phyloP scores from a whole-genome alignment of 1,284 basidiomycete genomes.

The Thelephora terrestris region DNA sequence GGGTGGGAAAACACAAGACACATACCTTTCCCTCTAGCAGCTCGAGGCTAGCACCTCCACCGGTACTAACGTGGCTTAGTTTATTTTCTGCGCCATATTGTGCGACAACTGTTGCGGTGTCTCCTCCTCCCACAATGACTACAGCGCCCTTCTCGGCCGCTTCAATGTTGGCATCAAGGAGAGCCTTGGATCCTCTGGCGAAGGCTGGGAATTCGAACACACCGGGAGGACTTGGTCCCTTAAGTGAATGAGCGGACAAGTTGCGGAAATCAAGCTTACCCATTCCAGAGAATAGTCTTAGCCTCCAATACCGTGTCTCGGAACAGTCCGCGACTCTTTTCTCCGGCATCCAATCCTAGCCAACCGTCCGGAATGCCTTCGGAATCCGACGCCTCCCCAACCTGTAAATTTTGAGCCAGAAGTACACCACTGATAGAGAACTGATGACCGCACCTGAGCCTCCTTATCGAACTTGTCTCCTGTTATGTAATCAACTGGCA shows the following conservation, averaged over 20 bases:
- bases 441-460: conserved; percentile 48
- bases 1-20: conserved; percentile 1
- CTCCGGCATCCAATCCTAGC: conserved; percentile 92
- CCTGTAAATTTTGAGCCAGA: conserved; percentile 29
- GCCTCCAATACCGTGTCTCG: conserved; percentile 73
- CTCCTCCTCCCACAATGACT: conserved; percentile 92
- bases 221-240: conserved; percentile 68
- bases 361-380: conserved; percentile 89
- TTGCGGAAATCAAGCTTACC: conserved; percentile 32
- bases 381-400: conserved; percentile 66
- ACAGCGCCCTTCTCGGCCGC: conserved; percentile 82
- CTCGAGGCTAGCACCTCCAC: conserved; percentile 93
- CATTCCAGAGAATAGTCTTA: conserved; percentile 99
- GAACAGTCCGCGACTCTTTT: conserved; percentile 76
- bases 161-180: conserved; percentile 83
- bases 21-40: conserved; percentile 92
- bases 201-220: conserved; percentile 97
- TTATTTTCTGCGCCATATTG: conserved; percentile 78
- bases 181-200: conserved; percentile 74
- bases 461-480: conserved; percentile 95
- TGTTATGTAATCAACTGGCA: conserved; percentile 92
- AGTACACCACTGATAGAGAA: not conserved
- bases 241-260: not conserved
- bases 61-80: conserved; percentile 94
- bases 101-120: conserved; percentile 87